Conservation (phyloP, 495 filamentous ascomycete species). For the Annulohypoxylon bovei region DNA sequence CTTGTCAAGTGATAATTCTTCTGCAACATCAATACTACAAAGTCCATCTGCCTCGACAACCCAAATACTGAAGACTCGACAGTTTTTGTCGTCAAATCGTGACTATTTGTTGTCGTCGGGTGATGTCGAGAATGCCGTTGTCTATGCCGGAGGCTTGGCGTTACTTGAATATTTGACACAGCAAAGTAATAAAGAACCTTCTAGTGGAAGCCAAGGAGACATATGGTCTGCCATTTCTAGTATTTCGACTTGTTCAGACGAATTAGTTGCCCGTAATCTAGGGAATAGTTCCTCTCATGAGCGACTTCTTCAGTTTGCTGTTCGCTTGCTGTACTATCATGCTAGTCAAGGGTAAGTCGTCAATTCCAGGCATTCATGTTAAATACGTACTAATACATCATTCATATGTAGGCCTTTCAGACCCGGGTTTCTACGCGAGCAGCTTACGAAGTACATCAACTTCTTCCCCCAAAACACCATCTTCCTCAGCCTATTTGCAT, state of each 20-base stretch:
- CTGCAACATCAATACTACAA: conserved; percentile 13
- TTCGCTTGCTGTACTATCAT: conserved; percentile 75
- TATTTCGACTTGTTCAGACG: conserved; percentile 49
- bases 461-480: conserved; percentile 81
- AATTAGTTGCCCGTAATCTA: conserved; percentile 50
- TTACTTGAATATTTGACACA: conserved; percentile 71
- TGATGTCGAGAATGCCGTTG: conserved; percentile 55
- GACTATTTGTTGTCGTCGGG: conserved; percentile 64
- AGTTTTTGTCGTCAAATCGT: conserved; percentile 66
- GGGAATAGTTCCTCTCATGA: conserved; percentile 56
- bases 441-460: conserved; percentile 66
- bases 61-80: conserved; percentile 63
- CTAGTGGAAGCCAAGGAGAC: conserved; percentile 55
- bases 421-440: conserved; percentile 67
- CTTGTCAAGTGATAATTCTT: conserved; percentile 9
- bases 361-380: conserved; percentile 3
- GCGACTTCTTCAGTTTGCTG: conserved; percentile 70
- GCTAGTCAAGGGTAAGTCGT: conserved; percentile 60
- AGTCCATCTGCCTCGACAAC: conserved; percentile 37
- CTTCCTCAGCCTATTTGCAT: conserved; percentile 75
- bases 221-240: conserved; percentile 60
- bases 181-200: conserved; percentile 45
- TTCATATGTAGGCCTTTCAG: conserved; percentile 63
- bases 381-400: conserved; percentile 27
- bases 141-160: conserved; percentile 68